phyloP scores from a whole-genome alignment of 1,284 basidiomycete genomes.

The Caloboletus firmus region DNA sequence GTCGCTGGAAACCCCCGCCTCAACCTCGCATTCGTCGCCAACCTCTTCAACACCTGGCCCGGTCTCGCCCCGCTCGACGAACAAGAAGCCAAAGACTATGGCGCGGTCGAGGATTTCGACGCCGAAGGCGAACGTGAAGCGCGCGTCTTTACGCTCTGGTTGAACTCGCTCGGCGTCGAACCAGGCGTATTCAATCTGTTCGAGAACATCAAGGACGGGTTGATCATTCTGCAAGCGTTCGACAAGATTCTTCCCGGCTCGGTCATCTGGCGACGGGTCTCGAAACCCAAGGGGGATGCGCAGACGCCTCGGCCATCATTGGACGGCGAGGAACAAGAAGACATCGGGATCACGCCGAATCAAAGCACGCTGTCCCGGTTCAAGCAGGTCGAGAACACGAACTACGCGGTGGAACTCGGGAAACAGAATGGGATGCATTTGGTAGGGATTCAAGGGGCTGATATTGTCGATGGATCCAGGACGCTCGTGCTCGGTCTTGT shows the following conservation, averaged over 20 bases:
- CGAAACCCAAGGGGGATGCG: slow-evolving; percentile 83
- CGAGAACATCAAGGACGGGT: slow-evolving; percentile 91
- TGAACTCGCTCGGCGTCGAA: slow-evolving; percentile 95
- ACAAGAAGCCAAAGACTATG: slow-evolving; percentile 80
- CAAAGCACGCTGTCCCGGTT: slow-evolving; percentile 89
- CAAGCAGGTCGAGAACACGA: slow-evolving; percentile 98
- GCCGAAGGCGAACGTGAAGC: slow-evolving; percentile 98
- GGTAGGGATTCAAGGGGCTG: slow-evolving; percentile 96
- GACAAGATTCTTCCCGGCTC: slow-evolving; percentile 93
- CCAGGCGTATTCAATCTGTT: slow-evolving; percentile 96
- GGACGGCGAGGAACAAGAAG: slow-evolving; percentile 64
- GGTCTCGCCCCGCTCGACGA: slow-evolving; percentile 92
- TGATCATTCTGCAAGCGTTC: slow-evolving; percentile 92
- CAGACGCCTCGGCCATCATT: slow-evolving; percentile 38
- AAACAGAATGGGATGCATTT: slow-evolving; percentile 93
- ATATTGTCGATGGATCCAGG: slow-evolving; percentile 91
- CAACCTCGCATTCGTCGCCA: slow-evolving; percentile 97
- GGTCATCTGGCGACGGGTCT: slow-evolving; percentile 92
- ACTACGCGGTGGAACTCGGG: slow-evolving; percentile 92
- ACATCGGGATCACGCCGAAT: slow-evolving; percentile 74
- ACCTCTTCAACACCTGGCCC: slow-evolving; percentile 98
- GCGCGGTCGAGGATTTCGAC: slow-evolving; percentile 95
- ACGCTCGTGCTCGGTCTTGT: slow-evolving; percentile 95
- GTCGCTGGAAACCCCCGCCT: slow-evolving; percentile 96
- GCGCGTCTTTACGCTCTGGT: slow-evolving; percentile 96